These are phyloP conservation scores for Brasenia schreberi DNA, from an alignment of 164 flowering plant genomes.

Conservation along the genomic window DNA sequence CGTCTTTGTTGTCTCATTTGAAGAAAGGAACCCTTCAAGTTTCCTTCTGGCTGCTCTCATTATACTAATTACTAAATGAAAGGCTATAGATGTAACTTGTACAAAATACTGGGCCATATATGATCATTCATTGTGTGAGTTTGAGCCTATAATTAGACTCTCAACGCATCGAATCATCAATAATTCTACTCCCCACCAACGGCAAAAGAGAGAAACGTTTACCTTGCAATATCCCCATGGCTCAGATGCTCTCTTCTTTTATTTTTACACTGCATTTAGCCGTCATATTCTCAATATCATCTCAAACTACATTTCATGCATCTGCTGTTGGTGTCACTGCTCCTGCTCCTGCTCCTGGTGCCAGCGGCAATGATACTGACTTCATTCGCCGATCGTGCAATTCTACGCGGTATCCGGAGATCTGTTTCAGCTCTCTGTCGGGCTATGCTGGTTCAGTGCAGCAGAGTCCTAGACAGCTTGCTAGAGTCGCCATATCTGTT, in stretches of 20 bases:
- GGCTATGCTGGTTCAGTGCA: slow-evolving; percentile 42
- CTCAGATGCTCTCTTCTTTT: neutral
- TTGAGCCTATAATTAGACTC: too few relatives aligned
- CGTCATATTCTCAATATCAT: neutral
- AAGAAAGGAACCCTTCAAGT: too few relatives aligned
- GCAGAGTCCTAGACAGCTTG: slow-evolving; percentile 38
- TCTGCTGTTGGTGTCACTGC: neutral
- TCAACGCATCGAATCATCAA: too few relatives aligned
- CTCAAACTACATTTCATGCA: neutral
- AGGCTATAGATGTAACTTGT: too few relatives aligned
- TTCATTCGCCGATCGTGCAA: slow-evolving; percentile 71
- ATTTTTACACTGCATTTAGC: neutral
- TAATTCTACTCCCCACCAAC: too few relatives aligned
- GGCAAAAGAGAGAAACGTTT: too few relatives aligned
- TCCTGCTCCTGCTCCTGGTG: neutral
- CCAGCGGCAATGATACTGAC: slow-evolving; percentile 13
- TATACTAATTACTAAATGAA: too few relatives aligned
- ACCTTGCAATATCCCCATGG: neutral
- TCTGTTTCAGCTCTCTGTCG: slow-evolving; percentile 54
- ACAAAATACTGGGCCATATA: too few relatives aligned
- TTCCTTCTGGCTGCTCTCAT: too few relatives aligned
- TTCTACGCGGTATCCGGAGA: slow-evolving; percentile 49
- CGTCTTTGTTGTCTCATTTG: too few relatives aligned
- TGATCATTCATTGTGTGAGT: too few relatives aligned
- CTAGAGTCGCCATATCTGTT: slow-evolving; percentile 43